Conservation (phyloP, 2,329 filamentous ascomycete genomes). For the Pseudogymnoascus sp. region DNA sequence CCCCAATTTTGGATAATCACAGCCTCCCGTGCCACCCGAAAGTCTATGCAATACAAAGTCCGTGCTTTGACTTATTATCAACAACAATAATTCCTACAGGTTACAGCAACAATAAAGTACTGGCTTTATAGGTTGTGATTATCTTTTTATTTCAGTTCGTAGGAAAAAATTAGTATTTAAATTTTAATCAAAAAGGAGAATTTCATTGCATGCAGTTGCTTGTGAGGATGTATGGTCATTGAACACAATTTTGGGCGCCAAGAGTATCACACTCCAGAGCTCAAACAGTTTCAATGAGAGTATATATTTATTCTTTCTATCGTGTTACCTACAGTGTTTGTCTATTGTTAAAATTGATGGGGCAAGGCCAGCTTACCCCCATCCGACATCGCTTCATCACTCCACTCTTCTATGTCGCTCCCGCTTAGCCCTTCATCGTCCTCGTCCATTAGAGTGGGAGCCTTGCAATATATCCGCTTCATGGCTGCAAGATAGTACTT, state of each 20-base stretch:
- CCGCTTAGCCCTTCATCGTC: background rate
- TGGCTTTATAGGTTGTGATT: background rate
- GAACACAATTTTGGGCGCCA: background rate
- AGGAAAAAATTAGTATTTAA: background rate
- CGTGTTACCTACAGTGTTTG: background rate
- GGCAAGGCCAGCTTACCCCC: background rate
- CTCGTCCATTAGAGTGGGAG: background rate
- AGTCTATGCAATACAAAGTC: too few species aligned
- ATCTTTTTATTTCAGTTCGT: background rate
- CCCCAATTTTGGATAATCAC: background rate
- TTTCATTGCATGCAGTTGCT: too few species aligned
- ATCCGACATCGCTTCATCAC: background rate
- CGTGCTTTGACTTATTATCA: too few species aligned
- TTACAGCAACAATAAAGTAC: background rate
- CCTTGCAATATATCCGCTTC: background rate
- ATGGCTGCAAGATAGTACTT: background rate
- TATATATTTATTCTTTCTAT: background rate
- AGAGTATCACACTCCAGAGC: background rate
- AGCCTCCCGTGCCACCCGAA: background rate
- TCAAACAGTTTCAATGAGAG: background rate
- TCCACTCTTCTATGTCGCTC: background rate
- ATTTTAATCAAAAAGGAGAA: too few species aligned
- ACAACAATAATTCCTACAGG: too few species aligned
- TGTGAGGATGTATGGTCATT: background rate
- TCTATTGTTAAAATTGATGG: background rate